These are phyloP conservation scores for Fraxinus quadrangulata DNA, from an alignment of 257 asterid genomes.

Conservation along the genomic window DNA sequence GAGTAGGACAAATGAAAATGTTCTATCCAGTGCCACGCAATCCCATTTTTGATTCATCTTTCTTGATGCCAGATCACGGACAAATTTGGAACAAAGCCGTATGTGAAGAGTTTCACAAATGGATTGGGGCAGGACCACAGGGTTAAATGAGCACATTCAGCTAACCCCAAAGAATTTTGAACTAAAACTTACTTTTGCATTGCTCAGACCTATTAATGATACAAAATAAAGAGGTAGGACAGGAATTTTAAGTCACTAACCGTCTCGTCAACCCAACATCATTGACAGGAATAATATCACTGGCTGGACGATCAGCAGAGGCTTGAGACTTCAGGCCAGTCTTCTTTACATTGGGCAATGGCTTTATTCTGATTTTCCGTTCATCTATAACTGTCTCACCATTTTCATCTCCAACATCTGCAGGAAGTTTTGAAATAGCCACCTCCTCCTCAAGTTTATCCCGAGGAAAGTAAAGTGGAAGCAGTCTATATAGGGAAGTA, in stretches of 20 bases:
- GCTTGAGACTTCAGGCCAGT: slow-evolving; percentile 43
- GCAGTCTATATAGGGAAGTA: slow-evolving; percentile 57
- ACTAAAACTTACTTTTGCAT: slow-evolving; percentile 14
- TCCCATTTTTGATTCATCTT: not conserved
- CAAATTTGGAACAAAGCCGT: not conserved
- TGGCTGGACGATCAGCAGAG: slow-evolving; percentile 48
- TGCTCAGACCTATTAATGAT: slow-evolving; percentile 12
- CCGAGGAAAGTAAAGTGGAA: slow-evolving; percentile 98
- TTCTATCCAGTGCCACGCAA: slow-evolving; percentile 1
- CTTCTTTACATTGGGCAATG: slow-evolving; percentile 78
- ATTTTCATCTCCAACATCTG: slow-evolving; percentile 99
- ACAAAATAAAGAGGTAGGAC: not conserved
- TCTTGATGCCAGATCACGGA: slow-evolving; percentile 15
- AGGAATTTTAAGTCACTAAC: slow-evolving; percentile 43
- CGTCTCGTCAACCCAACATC: slow-evolving; percentile 63
- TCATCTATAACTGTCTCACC: slow-evolving; percentile 91
- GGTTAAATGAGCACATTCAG: slow-evolving; percentile 9
- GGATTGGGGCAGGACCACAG: slow-evolving; percentile 14
- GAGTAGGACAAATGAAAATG: not conserved
- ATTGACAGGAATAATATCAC: slow-evolving; percentile 31
- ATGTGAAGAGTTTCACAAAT: not conserved
- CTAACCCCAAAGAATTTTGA: slow-evolving; percentile 1
- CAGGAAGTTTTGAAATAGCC: slow-evolving; percentile 83
- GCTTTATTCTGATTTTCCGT: slow-evolving; percentile 90
- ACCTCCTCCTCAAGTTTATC: slow-evolving; percentile 85